Conservation (phyloP, 2,329 filamentous ascomycete genomes). For the Phyllosticta paracitricarpa region DNA sequence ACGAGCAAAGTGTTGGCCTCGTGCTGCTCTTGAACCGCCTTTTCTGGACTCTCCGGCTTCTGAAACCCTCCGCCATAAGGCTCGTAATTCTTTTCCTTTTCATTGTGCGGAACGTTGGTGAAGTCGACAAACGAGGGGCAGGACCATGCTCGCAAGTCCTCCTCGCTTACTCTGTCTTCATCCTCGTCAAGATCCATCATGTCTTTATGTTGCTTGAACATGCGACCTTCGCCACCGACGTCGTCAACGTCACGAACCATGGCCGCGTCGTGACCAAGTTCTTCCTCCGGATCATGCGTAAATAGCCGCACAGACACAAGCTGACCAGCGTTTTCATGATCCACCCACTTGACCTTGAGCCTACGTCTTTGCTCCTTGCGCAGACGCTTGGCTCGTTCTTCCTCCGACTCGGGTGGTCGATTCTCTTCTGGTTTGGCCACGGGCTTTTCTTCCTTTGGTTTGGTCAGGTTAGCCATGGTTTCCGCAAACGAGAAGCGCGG, state of each 20-base stretch:
- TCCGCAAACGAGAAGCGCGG: slow-evolving; percentile 29
- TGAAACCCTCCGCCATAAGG: slow-evolving; percentile 35
- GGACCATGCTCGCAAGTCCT: slow-evolving; percentile 26
- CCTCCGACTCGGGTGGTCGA: slow-evolving; percentile 51
- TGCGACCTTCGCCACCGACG: slow-evolving; percentile 53
- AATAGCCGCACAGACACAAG: slow-evolving; percentile 60
- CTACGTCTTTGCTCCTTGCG: slow-evolving; percentile 63
- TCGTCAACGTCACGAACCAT: slow-evolving; percentile 64
- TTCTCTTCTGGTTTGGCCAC: slow-evolving; percentile 45
- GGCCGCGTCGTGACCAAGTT: slow-evolving; percentile 55
- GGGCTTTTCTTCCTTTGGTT: slow-evolving; percentile 45
- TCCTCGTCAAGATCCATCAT: slow-evolving; percentile 55
- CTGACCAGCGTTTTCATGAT: slow-evolving; percentile 56
- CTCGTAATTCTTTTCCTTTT: slow-evolving; percentile 34
- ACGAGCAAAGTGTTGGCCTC: slow-evolving; percentile 39
- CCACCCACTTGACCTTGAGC: slow-evolving; percentile 61
- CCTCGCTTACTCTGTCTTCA: slow-evolving; percentile 45
- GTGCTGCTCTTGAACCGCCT: slow-evolving; percentile 32
- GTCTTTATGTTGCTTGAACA: slow-evolving; percentile 50
- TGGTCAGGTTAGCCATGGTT: slow-evolving; percentile 35
- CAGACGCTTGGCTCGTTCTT: slow-evolving; percentile 56
- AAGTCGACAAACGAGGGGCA: slow-evolving; percentile 34
- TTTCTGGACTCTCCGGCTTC: slow-evolving; percentile 32
- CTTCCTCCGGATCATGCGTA: slow-evolving; percentile 61
- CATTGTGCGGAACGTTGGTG: slow-evolving; percentile 28